Conservation (phyloP, 495 filamentous ascomycete genomes). For the Tetracladium marchalianum region DNA sequence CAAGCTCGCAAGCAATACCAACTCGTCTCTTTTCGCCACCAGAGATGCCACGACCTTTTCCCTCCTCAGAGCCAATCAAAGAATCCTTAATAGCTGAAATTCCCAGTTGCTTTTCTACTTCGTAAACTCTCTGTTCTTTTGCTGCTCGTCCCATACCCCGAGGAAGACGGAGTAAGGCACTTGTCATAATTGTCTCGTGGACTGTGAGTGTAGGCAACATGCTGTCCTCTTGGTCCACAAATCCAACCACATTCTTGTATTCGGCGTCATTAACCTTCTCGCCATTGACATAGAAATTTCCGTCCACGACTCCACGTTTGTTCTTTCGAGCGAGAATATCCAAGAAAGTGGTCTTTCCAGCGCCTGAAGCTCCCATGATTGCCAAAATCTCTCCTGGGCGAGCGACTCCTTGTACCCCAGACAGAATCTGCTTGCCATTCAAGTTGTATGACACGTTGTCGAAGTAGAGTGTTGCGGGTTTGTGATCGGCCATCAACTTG, state of each 20-base stretch:
- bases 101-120: conserved; percentile 91
- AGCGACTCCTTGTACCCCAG: conserved; percentile 70
- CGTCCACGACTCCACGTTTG: conserved; percentile 70
- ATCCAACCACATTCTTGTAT: conserved; percentile 85
- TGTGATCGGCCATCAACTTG: conserved; percentile 82
- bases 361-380: conserved; percentile 97
- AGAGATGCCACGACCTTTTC: conserved; percentile 87
- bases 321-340: conserved; percentile 98
- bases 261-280: conserved; percentile 79
- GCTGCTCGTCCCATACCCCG: conserved; percentile 76
- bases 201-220: conserved; percentile 96
- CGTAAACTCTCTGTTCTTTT: conserved; percentile 81
- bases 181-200: conserved; percentile 94
- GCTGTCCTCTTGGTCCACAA: conserved; percentile 96
- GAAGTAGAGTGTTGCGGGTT: conserved; percentile 80
- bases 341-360: conserved; percentile 94
- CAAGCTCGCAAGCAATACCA: conserved; percentile 93
- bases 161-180: conserved; percentile 81
- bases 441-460: conserved; percentile 79
- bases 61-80: conserved; percentile 95
- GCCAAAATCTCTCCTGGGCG: conserved; percentile 86
- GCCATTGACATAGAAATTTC: conserved; percentile 90
- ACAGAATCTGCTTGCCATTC: conserved; percentile 80
- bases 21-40: conserved; percentile 95
- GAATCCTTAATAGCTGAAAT: conserved; percentile 89